phyloP scores from a whole-genome alignment of 2,329 filamentous ascomycete species.

The Fusarium begoniae region DNA sequence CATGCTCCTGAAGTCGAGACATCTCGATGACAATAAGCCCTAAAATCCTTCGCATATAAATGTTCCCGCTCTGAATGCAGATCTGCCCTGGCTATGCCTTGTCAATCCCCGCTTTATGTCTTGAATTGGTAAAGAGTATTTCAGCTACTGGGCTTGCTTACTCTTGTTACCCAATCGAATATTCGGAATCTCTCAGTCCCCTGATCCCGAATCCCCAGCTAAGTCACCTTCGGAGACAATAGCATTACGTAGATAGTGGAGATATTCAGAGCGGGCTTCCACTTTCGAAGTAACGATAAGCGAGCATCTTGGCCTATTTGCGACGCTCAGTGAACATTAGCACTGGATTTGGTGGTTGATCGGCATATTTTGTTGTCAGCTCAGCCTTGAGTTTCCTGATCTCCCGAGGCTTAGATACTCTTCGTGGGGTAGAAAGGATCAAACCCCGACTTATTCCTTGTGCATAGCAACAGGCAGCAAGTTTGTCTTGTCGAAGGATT shows the following conservation, averaged over 20 bases:
- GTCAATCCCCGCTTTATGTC: neutral
- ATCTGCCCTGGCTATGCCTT: neutral
- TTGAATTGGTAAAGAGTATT: neutral
- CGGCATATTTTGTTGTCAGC: neutral
- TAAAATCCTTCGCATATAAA: conserved; percentile 1
- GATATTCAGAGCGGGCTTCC: neutral
- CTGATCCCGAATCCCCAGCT: neutral
- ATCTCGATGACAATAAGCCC: conserved; percentile 7
- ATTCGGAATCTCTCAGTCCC: neutral
- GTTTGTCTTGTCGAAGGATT: neutral
- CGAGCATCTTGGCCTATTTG: neutral
- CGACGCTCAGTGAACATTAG: neutral
- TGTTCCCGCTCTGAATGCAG: neutral
- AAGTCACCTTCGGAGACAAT: neutral
- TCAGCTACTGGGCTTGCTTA: neutral
- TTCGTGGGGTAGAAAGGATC: neutral
- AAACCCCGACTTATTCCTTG: neutral
- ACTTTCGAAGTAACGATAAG: neutral
- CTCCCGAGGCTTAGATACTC: neutral
- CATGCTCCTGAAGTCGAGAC: neutral
- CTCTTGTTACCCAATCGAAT: neutral
- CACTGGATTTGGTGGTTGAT: neutral
- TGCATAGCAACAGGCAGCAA: neutral
- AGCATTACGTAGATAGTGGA: neutral
- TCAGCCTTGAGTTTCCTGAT: neutral